phyloP scores from a whole-genome alignment of 345 rosid species.

The Camelina neglecta region DNA sequence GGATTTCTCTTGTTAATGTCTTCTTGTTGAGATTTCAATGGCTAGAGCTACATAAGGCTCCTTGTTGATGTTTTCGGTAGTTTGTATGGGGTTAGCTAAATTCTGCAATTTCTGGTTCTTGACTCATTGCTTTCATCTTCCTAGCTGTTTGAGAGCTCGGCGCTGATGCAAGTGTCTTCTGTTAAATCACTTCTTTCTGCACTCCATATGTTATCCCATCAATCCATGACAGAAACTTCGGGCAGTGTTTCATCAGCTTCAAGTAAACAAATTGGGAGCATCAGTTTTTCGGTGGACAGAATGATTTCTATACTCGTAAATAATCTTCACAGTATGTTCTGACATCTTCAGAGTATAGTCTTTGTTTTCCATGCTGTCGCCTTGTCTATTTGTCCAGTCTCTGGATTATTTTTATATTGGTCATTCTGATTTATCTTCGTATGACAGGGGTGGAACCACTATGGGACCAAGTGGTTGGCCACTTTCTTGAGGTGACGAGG shows the following conservation, averaged over 20 bases:
- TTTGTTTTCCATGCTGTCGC: conserved; percentile 22
- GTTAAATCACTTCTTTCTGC: conserved; percentile 97
- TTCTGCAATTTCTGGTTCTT: conserved; percentile 43
- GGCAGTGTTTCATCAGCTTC: conserved; percentile 73
- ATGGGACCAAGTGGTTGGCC: conserved; percentile 95
- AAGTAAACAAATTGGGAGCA: conserved; percentile 77
- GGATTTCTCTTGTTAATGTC: conserved; percentile 19
- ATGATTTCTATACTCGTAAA: conserved; percentile 91
- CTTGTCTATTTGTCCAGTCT: conserved; percentile 16
- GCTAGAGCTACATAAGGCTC: conserved; percentile 19
- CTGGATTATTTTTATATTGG: conserved; percentile 16
- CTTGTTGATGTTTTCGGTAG: conserved; percentile 14
- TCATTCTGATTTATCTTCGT: conserved; percentile 23
- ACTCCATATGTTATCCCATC: conserved; percentile 78
- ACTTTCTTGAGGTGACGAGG: conserved; percentile 80
- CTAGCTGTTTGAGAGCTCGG: conserved; percentile 98
- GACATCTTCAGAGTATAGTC: conserved; percentile 10
- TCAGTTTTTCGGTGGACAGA: conserved; percentile 90
- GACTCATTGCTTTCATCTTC: conserved; percentile 49
- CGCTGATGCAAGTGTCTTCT: conserved; percentile 92
- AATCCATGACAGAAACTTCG: conserved; percentile 76
- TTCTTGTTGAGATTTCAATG: conserved; percentile 19
- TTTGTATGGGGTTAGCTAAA: conserved; percentile 13
- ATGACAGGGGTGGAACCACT: conserved; percentile 82
- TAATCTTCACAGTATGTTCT: conserved; percentile 90